Evolutionary conservation across 495 filamentous ascomycete genomes (phyloP), one percentile per base, ranked within the genome.

Genomic region (Aspergillus biplanus): DNA sequence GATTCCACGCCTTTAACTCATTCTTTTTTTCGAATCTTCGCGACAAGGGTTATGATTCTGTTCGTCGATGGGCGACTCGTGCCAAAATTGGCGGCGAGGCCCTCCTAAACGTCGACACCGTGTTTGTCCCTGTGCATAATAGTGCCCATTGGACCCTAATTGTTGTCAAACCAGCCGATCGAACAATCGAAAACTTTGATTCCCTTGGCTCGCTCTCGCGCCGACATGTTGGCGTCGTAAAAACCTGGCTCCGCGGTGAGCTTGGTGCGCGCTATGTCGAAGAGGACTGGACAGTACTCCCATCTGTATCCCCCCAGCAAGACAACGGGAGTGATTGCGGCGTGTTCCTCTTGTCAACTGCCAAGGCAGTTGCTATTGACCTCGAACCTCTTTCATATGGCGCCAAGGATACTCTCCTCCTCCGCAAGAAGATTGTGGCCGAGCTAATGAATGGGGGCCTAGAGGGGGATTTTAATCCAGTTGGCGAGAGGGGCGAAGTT

Each of bases 261-360:
- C 76, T 96, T 11, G 85, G 83, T 4, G 63, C 76, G 0, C 68
- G 74, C 13, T 94, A 83, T 62, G 73, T 79, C 7, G 82, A 82
- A 18, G 72, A 72, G 0, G 89, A 95, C 35, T 96, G 92, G 92
- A 72, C 65, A 2, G 71, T 80, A 0, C 72, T 84, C 3, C 70
- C 73, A 0, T 75, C 79, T 2, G 75, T 78, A 7, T 73, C 68
- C 0, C 86, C 88, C 0, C 70, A 66, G 7, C 92, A 97, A 65
- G 76, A 76, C 52, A 96, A 96, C 66, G 83, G 83, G 1, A 86
- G 77, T 61, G 92, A 97, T 69, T 97, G 92, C 62, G 92, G 92
- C 6, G 89, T 92, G 4, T 96, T 94, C 67, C 82, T 88, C 5
- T 83, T 90, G 18, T 89, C 88, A 0, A 93, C 90, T 37, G 87